These are phyloP conservation scores for Alternaria triticina DNA, from an alignment of 2,329 filamentous ascomycete species.

Conservation along the genomic window DNA sequence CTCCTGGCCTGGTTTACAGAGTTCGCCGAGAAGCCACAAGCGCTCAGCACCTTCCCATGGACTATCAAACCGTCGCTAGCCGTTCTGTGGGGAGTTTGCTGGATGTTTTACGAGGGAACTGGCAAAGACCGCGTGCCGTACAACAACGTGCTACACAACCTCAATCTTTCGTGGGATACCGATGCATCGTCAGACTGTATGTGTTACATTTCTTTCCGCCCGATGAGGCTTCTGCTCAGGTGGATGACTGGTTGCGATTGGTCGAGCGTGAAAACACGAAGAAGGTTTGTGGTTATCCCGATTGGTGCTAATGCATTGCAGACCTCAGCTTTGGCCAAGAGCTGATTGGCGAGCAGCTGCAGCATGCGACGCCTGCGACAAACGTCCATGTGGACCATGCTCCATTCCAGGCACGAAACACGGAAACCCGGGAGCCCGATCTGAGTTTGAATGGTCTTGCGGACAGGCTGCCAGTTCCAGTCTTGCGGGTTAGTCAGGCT, in stretches of 20 bases:
- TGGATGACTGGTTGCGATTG: not conserved
- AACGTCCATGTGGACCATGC: constrained; percentile 25
- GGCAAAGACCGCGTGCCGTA: constrained; percentile 28
- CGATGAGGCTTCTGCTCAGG: not conserved
- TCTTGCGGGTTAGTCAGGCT: constrained; percentile 20
- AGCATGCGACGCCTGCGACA: constrained; percentile 32
- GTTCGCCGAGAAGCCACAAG: constrained; percentile 48
- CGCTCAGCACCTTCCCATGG: constrained; percentile 53
- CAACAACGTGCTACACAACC: constrained; percentile 34
- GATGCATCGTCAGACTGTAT: constrained; percentile 44
- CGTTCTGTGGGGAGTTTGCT: constrained; percentile 54
- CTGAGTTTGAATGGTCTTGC: constrained; percentile 9
- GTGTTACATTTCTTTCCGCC: constrained; percentile 29
- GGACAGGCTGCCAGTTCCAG: constrained; percentile 31
- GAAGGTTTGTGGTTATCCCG: not conserved
- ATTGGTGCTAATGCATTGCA: constrained; percentile 24
- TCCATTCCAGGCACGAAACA: constrained; percentile 41
- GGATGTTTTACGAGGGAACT: constrained; percentile 45
- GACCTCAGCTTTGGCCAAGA: constrained; percentile 41
- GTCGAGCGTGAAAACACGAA: not conserved
- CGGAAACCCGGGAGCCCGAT: constrained; percentile 36
- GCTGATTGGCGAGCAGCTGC: constrained; percentile 37
- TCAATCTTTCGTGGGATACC: constrained; percentile 33
- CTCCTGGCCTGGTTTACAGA: constrained; percentile 50
- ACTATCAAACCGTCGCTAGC: constrained; percentile 53